phyloP scores from a whole-genome alignment of 176 grass and related monocot genomes.

The Oryza meyeriana region DNA sequence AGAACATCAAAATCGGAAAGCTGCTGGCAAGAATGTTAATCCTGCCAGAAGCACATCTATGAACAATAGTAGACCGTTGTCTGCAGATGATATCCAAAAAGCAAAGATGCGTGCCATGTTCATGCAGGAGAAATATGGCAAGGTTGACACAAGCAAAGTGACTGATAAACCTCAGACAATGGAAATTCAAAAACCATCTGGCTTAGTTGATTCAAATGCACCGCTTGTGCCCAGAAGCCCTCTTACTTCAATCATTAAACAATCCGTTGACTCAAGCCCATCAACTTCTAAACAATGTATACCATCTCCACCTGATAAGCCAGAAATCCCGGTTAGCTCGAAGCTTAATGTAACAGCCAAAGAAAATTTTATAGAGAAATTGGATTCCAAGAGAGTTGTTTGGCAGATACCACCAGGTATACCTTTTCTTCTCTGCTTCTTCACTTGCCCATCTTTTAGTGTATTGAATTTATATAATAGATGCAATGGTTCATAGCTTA shows the following conservation, averaged over 20 bases:
- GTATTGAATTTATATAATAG: slow-evolving; percentile 22
- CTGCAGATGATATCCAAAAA: slow-evolving; percentile 98
- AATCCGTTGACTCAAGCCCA: slow-evolving; percentile 26
- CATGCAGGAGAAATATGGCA: slow-evolving; percentile 91
- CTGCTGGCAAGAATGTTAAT: slow-evolving; percentile 49
- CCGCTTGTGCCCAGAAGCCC: slow-evolving; percentile 20
- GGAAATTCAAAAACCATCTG: slow-evolving; percentile 35
- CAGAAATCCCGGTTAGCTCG: slow-evolving; percentile 27
- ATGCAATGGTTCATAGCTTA: not conserved
- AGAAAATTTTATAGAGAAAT: slow-evolving; percentile 52
- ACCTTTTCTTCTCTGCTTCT: slow-evolving; percentile 39
- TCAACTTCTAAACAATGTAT: slow-evolving; percentile 26
- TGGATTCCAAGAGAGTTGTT: slow-evolving; percentile 61
- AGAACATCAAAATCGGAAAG: slow-evolving; percentile 72
- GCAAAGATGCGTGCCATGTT: slow-evolving; percentile 98
- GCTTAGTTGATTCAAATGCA: slow-evolving; percentile 10
- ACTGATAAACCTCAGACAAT: slow-evolving; percentile 37
- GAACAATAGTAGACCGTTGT: slow-evolving; percentile 79
- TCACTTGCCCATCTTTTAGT: slow-evolving; percentile 32
- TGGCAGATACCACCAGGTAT: slow-evolving; percentile 96
- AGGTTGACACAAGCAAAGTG: slow-evolving; percentile 49
- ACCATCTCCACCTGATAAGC: slow-evolving; percentile 24
- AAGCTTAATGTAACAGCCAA: slow-evolving; percentile 34
- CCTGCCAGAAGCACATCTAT: slow-evolving; percentile 45
- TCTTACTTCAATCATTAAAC: slow-evolving; percentile 15